A percentile compares a stretch with the other conserved stretches of the same genome.
These are phyloP conservation scores for Thelonectria rubi DNA, from an alignment of 2,329 filamentous ascomycete species.

Conservation along the genomic window DNA sequence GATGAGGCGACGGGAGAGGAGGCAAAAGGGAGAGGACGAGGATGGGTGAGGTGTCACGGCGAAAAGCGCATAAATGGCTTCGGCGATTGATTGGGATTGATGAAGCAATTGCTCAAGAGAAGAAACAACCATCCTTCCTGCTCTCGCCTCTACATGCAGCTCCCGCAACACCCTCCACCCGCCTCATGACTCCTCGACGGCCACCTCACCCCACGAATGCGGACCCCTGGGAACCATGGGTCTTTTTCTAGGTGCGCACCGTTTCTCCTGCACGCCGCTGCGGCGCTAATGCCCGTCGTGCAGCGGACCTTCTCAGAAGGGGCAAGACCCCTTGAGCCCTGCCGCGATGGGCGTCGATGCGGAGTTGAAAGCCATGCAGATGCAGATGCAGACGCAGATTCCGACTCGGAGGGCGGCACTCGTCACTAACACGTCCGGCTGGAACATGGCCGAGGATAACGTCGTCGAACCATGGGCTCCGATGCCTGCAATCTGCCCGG, in stretches of 20 bases:
- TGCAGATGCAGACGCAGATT: neutral
- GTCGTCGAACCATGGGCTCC: neutral
- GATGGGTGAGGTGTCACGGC: too few relatives aligned
- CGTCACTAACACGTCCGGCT: neutral
- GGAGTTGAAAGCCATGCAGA: neutral
- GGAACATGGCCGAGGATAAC: neutral
- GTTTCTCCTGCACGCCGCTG: constrained; percentile 4
- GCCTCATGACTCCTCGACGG: constrained; percentile 4
- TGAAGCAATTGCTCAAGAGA: neutral
- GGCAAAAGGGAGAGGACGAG: neutral
- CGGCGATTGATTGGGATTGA: too few relatives aligned
- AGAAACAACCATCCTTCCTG: neutral
- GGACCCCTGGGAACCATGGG: constrained; percentile 24
- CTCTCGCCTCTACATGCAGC: neutral
- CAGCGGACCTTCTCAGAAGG: constrained; percentile 26
- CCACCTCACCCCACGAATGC: constrained; percentile 28
- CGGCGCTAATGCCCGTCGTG: constrained; percentile 22
- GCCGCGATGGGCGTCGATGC: neutral
- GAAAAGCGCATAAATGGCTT: too few relatives aligned
- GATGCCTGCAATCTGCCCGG: neutral
- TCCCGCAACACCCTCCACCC: neutral
- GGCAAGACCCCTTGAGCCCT: neutral
- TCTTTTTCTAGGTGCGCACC: neutral
- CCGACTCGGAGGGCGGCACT: neutral
- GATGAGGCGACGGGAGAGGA: neutral